These are phyloP conservation scores for Phytopythium aichiense DNA, from an alignment of 352 stramenopile genomes.

Conservation along the genomic window DNA sequence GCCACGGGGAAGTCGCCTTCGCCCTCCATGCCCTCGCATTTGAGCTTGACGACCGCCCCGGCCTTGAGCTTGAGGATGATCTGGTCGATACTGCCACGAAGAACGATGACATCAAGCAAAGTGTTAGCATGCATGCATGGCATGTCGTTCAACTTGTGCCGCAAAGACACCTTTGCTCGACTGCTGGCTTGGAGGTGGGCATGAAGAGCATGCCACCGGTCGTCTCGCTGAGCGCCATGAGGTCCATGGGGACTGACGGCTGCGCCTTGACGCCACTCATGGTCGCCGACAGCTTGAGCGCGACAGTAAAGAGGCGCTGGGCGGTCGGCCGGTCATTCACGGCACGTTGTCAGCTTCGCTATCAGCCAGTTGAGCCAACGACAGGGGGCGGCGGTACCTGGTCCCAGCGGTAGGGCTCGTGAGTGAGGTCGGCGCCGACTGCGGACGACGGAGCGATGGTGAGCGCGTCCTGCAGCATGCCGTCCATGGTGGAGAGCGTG, in stretches of 20 bases:
- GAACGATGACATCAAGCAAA: not conserved
- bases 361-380: too few species aligned
- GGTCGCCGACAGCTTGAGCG: conserved; percentile 76
- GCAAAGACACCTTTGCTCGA: conserved; percentile 54
- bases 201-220: conserved; percentile 83
- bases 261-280: conserved; percentile 44
- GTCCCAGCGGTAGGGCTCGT: conserved; percentile 85
- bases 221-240: conserved; percentile 82
- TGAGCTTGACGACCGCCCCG: conserved; percentile 79
- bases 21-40: conserved; percentile 48
- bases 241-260: conserved; percentile 53
- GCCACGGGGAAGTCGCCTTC: conserved; percentile 42
- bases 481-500: conserved; percentile 54
- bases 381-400: conserved; percentile 22
- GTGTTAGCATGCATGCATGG: not conserved
- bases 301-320: conserved; percentile 70
- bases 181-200: conserved; percentile 69
- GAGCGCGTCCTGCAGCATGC: conserved; percentile 70
- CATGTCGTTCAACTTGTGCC: not conserved
- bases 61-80: conserved; percentile 82
- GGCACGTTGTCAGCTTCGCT: not conserved
- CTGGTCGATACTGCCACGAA: conserved; percentile 63
- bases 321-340: not conserved
- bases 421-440: conserved; percentile 73
- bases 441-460: conserved; percentile 61